Conservation (phyloP, 768 basidiomycete species). For the Cystobasidiopsis lactophilus region DNA sequence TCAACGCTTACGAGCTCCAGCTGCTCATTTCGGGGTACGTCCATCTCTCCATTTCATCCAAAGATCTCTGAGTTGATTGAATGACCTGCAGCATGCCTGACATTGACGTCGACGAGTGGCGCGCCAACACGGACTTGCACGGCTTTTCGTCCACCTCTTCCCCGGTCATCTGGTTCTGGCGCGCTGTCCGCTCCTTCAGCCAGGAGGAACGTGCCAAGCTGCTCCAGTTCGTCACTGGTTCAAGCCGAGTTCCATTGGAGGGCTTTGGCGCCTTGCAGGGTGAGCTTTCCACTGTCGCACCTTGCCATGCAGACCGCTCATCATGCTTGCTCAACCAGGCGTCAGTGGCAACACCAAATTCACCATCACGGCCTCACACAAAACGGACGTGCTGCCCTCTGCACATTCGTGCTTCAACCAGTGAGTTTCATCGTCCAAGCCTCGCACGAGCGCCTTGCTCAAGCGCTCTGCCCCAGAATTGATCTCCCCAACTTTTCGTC, state of each 20-base stretch:
- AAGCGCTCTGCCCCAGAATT: neutral
- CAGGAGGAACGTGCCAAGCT: slow-evolving; percentile 93
- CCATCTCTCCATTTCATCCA: neutral
- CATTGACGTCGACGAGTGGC: slow-evolving; percentile 95
- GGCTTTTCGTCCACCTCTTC: slow-evolving; percentile 60
- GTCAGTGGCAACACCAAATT: slow-evolving; percentile 13
- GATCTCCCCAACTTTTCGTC: slow-evolving; percentile 85
- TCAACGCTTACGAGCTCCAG: slow-evolving; percentile 85
- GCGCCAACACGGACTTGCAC: slow-evolving; percentile 73
- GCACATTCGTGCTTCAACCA: slow-evolving; percentile 22
- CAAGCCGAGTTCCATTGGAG: slow-evolving; percentile 30
- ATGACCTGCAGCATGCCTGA: slow-evolving; percentile 35
- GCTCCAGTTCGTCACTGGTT: slow-evolving; percentile 71
- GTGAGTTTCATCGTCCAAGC: neutral
- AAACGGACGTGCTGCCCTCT: slow-evolving; percentile 2
- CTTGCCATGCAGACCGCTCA: neutral
- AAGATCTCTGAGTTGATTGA: too few species aligned
- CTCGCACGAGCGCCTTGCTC: neutral
- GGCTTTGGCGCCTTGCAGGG: slow-evolving; percentile 79
- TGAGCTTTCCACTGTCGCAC: slow-evolving; percentile 6
- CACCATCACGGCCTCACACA: slow-evolving; percentile 13
- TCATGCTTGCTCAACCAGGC: slow-evolving; percentile 26
- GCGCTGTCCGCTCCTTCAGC: slow-evolving; percentile 88
- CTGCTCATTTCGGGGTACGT: slow-evolving; percentile 73
- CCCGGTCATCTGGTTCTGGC: slow-evolving; percentile 99